Evolutionary conservation across 768 basidiomycete species (phyloP).

Genomic region (Trametes cinnabarina): DNA sequence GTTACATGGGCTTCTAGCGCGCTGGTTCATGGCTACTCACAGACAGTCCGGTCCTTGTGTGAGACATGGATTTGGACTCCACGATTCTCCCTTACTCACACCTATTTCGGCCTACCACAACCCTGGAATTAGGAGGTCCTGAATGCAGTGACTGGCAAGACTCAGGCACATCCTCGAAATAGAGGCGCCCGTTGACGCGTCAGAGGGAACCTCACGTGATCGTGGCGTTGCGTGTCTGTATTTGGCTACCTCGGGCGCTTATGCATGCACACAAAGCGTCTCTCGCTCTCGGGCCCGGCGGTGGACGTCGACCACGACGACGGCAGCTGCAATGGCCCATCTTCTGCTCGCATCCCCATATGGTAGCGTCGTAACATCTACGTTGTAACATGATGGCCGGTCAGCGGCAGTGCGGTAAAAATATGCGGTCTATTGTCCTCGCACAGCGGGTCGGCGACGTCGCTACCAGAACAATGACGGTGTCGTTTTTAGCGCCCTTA

Average conservation of each 20-base stretch:
- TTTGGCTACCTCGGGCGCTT: neutral
- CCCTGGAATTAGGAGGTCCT: too few relatives aligned
- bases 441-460: neutral
- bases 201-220: too few relatives aligned
- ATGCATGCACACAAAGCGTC: neutral
- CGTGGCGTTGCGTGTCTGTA: neutral
- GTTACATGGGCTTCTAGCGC: too few relatives aligned
- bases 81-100: too few relatives aligned
- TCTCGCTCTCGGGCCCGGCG: neutral
- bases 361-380: neutral
- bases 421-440: conserved; percentile 7
- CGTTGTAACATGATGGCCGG: neutral
- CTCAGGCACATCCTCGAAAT: too few relatives aligned
- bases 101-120: too few relatives aligned
- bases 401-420: neutral
- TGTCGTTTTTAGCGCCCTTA: conserved; percentile 8
- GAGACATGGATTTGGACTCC: too few relatives aligned
- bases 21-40: too few relatives aligned
- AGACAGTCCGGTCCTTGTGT: too few relatives aligned
- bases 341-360: neutral
- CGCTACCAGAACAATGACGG: conserved; percentile 13
- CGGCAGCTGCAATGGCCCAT: neutral
- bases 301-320: neutral
- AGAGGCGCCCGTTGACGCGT: too few relatives aligned
- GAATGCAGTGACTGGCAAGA: too few relatives aligned